Percentiles rank a stretch among this genome's conserved stretches.
These are phyloP conservation scores for Cryptococcus sp. DNA, from an alignment of 1,284 basidiomycete genomes.

Conservation along the genomic window DNA sequence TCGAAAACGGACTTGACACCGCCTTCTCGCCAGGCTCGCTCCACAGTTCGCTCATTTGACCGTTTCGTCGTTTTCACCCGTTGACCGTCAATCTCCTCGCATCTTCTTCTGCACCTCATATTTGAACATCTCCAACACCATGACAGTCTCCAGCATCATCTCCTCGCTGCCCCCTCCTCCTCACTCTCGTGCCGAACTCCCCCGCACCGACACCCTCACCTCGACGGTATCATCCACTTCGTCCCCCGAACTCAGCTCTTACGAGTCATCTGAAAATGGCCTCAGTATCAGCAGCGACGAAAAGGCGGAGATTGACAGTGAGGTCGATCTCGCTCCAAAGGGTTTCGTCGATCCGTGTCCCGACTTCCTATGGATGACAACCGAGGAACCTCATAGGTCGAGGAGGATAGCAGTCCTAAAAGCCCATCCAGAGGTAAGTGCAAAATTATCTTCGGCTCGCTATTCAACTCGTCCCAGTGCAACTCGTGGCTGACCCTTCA, in stretches of 20 bases:
- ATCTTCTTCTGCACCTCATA: too few relatives aligned
- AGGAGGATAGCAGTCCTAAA: constrained; percentile 88
- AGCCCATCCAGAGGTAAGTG: constrained; percentile 81
- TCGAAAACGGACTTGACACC: too few relatives aligned
- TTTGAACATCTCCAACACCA: too few relatives aligned
- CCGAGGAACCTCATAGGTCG: constrained; percentile 92
- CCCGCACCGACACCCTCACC: not conserved
- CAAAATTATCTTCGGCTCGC: not conserved
- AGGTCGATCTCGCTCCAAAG: not conserved
- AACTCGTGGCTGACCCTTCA: constrained; percentile 7
- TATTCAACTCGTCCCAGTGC: not conserved
- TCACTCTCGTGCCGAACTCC: not conserved
- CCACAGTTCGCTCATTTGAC: too few relatives aligned
- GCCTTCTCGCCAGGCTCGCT: too few relatives aligned
- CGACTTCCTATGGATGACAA: constrained; percentile 93
- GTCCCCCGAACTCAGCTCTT: constrained; percentile 15
- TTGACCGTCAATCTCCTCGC: too few relatives aligned
- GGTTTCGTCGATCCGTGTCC: constrained; percentile 24
- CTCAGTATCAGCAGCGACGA: constrained; percentile 4
- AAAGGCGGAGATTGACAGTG: not conserved
- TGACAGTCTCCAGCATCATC: too few relatives aligned
- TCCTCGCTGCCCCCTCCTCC: not conserved
- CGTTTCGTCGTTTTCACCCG: too few relatives aligned
- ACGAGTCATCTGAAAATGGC: constrained; percentile 13
- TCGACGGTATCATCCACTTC: constrained; percentile 13